These are phyloP conservation scores for Piper betle DNA, from an alignment of 164 flowering plant genomes.

Conservation along the genomic window DNA sequence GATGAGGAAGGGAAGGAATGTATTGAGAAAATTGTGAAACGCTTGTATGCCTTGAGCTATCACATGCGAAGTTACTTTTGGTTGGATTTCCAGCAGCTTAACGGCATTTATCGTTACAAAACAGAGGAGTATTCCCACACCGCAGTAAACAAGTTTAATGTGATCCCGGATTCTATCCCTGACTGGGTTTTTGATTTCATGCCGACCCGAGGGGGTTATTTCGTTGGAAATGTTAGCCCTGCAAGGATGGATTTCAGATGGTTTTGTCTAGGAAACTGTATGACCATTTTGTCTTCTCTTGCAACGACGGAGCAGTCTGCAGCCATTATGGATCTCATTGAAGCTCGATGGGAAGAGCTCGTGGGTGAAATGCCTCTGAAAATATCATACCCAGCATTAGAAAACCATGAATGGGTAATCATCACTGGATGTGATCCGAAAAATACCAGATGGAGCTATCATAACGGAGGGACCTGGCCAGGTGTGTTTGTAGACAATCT, in stretches of 20 bases:
- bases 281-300: slow-evolving; percentile 25
- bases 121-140: too few species aligned
- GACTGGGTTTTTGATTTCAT: slow-evolving; percentile 26
- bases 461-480: slow-evolving; percentile 32
- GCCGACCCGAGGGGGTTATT: slow-evolving; percentile 10
- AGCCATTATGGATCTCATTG: slow-evolving; percentile 31
- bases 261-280: slow-evolving; percentile 4
- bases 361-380: slow-evolving; percentile 30
- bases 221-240: slow-evolving; percentile 29
- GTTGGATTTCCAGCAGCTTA: slow-evolving; percentile 6
- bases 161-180: slow-evolving; percentile 21
- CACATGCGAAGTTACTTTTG: slow-evolving; percentile 27
- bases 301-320: slow-evolving; percentile 27
- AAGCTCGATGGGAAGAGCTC: slow-evolving; percentile 24
- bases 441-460: slow-evolving; percentile 11
- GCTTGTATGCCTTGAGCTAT: slow-evolving; percentile 21
- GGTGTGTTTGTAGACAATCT: slow-evolving; percentile 4
- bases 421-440: slow-evolving; percentile 25
- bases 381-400: slow-evolving; percentile 22
- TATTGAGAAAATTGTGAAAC: slow-evolving; percentile 17
- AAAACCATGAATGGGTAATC: slow-evolving; percentile 29
- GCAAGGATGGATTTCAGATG: slow-evolving; percentile 33
- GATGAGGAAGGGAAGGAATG: slow-evolving; percentile 25
- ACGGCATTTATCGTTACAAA: too few species aligned
- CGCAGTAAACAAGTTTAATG: too few species aligned